phyloP scores from a whole-genome alignment of 768 basidiomycete species.

The Hypholoma fasciculare region DNA sequence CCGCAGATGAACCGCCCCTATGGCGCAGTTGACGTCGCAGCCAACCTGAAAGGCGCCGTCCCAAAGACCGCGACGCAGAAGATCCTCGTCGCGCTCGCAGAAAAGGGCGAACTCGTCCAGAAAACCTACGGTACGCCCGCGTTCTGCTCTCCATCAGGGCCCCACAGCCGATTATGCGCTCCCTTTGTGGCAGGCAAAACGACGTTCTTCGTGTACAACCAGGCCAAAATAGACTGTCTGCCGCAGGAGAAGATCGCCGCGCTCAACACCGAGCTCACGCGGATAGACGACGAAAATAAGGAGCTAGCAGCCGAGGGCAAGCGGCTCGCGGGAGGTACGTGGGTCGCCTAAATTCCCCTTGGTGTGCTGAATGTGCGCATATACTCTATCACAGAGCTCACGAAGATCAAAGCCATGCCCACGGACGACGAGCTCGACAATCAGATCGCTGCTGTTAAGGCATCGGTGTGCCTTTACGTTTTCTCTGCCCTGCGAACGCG shows the following conservation, averaged over 20 bases:
- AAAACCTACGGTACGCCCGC: constrained; percentile 72
- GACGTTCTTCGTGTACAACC: constrained; percentile 85
- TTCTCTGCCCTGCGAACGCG: not conserved
- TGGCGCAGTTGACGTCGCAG: constrained; percentile 88
- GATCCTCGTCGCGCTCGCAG: constrained; percentile 78
- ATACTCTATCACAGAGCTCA: constrained; percentile 50
- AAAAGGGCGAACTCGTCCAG: constrained; percentile 78
- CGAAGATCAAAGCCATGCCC: constrained; percentile 60
- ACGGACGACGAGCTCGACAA: constrained; percentile 66
- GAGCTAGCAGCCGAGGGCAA: constrained; percentile 50
- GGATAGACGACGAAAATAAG: constrained; percentile 62
- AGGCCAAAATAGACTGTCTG: constrained; percentile 67
- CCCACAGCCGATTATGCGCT: constrained; percentile 11
- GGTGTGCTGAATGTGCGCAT: constrained; percentile 13
- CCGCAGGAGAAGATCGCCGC: constrained; percentile 58
- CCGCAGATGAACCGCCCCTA: constrained; percentile 89
- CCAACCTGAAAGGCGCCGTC: constrained; percentile 88
- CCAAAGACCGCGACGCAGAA: constrained; percentile 86
- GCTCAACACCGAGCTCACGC: constrained; percentile 60
- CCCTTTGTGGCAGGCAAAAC: constrained; percentile 62
- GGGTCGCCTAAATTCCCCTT: not conserved
- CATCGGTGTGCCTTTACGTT: constrained; percentile 43
- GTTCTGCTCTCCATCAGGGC: not conserved
- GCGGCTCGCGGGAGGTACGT: constrained; percentile 43
- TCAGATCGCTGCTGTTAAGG: constrained; percentile 50